Evolutionary conservation across 116 monocot species (phyloP), one percentile per base, ranked within the genome.

Genomic region (Phalaenopsis hybrid): DNA sequence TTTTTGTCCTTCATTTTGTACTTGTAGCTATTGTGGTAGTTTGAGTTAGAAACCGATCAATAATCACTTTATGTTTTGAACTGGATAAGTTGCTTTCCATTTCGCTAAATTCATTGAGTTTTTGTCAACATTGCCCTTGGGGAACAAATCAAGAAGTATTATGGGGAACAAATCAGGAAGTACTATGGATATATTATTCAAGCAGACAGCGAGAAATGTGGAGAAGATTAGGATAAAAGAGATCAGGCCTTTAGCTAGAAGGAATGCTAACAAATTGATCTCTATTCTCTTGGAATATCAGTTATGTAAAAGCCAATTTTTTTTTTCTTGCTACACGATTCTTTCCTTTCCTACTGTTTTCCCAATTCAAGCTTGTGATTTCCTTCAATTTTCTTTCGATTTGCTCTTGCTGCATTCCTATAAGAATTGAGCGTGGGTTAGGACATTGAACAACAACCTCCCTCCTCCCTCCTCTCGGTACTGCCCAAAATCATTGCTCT

Each of bases 1-100:
- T 44, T n/a, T 28, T 75, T 75, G 77, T 51, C 25, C 13, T 77
- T 63, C 58, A 34, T 23, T 63, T 77, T 15, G 28, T 77, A 77
- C 15, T 28, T 77, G 31, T 21, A 23, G 11, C 4, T 78, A 41
- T 83, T 83, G 43, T 45, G 44, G 16, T 44, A 74, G 3, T 15
- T 37, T 16, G 37, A 15, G 34, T 25, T 23, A 33, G 52, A 52
- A 45, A 43, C 75, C 18, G 13, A 44, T 46, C 70, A 3, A 13
- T 21, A 61, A 5, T 8, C 21, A 4, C 5, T 21, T 4, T 61
- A 61, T 18, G 61, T 61, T 61, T n/a, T 61, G 20, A 6, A 18
- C 4, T 61, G 9, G 61, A 61, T n/a, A 61, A 61, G 21, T 5
- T 61, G 61, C 9, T 13, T 13, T 61, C 21, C 21, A 61, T 61